Evolutionary conservation across 805 yeast species (phyloP).

Genomic region (Phaffomyces opuntiae): DNA sequence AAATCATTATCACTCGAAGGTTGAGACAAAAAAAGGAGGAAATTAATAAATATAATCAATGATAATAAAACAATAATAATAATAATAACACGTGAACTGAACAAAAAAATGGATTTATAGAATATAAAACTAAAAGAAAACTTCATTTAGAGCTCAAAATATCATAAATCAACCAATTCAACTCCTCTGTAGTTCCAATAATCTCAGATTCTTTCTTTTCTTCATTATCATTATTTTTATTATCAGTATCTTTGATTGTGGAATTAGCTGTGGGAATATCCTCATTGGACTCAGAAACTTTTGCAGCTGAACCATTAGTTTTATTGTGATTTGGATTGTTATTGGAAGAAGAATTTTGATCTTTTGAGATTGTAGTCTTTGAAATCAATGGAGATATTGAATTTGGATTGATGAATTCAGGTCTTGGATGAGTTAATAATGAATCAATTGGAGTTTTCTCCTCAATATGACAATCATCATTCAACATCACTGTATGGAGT

Average conservation of each 20-base stretch:
- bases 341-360: too few species aligned
- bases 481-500: conserved; percentile 40
- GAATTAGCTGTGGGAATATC: not conserved
- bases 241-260: not conserved
- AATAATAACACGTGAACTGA: not conserved
- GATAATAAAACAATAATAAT: not conserved
- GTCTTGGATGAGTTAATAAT: conserved; percentile 10
- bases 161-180: conserved; percentile 67
- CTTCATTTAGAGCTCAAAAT: conserved; percentile 25
- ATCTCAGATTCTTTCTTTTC: not conserved
- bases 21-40: too few species aligned
- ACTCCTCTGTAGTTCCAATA: conserved; percentile 56
- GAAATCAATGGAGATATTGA: conserved; percentile 1
- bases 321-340: too few species aligned
- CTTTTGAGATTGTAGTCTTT: not conserved
- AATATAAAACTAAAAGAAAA: not conserved
- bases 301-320: too few species aligned
- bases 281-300: not conserved
- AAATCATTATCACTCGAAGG: too few species aligned
- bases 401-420: not conserved
- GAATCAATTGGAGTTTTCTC: conserved; percentile 19
- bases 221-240: not conserved
- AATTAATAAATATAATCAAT: too few species aligned
- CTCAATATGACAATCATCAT: conserved; percentile 39
- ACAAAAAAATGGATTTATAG: not conserved